Conservation (phyloP, 345 rosid genomes). For the Eutrema japonicum region DNA sequence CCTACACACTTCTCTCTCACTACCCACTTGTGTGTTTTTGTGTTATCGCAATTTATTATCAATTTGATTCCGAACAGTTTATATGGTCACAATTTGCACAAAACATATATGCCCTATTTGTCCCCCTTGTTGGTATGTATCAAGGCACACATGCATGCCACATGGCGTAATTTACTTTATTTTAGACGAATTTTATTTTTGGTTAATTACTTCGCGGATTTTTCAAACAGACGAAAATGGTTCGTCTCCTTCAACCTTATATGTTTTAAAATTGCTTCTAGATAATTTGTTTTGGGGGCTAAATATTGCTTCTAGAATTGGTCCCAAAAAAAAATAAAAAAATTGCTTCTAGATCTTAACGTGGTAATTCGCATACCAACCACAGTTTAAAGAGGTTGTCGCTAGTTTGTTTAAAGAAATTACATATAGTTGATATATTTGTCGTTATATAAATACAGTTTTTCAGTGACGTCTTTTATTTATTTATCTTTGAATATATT, state of each 20-base stretch:
- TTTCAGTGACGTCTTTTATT: background rate
- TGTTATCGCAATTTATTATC: conserved; percentile 38
- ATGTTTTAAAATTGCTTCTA: background rate
- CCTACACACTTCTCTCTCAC: conserved; percentile 43
- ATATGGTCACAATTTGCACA: conserved; percentile 43
- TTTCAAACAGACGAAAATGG: conserved; percentile 18
- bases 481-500: background rate
- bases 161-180: background rate
- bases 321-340: too few species aligned
- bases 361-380: background rate
- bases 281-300: background rate
- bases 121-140: conserved; percentile 37
- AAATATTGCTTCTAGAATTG: conserved; percentile 12
- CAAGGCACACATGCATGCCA: conserved; percentile 35
- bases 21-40: conserved; percentile 42
- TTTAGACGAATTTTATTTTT: background rate
- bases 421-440: background rate
- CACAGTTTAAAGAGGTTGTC: background rate
- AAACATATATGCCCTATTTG: conserved; percentile 46
- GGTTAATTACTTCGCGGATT: background rate
- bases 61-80: conserved; percentile 27
- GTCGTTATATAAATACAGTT: background rate
- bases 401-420: background rate
- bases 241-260: conserved; percentile 2
- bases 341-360: conserved; percentile 17